Base-by-base conservation (phyloP, 805 yeast species). In the Saccharomycopsis selenospora region DNA sequence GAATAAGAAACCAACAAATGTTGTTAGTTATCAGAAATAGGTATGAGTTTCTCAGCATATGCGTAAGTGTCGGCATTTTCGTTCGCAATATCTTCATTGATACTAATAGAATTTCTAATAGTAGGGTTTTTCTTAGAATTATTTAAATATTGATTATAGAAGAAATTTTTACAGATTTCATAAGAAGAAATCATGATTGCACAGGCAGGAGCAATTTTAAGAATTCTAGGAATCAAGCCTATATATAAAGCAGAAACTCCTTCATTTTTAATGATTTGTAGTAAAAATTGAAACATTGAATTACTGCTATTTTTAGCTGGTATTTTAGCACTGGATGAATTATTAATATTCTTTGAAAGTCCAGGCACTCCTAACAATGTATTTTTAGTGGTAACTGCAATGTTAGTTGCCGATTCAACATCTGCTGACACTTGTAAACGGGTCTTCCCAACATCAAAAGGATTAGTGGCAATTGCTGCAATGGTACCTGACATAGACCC, bases 181-280 rank as follows among this genome's bases (percentile, higher is more conserved):
- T 93, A 93, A 36, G 93, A 83, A 10, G 97, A 87, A 41, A 93
- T 89, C 99, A 93, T 93, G 33, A 93, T 91, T 1, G 99, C 99
- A 73, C 99, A 93, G 13, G 96, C 82, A 8, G 99, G 98, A 0
- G 97, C 96, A 24, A 93, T 85, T 61, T 93, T 93, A 63, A 91
- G 66, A 5, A 91, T 76, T 55, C 99, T 74, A 0, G 98, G 98
- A 1, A 77, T 70, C 33, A 89, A 66, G 0, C 99, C 99, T 30
- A 86, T 85, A 60, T 84, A 93, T n/a, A 93, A 67, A 0, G 97
- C 91, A 3, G 71, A 61, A n/a, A 77, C 42, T 0, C 99, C 99
- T 64, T 93, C 99, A 18, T 67, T 73, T 56, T 64, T 71, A 47
- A 77, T 71, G 30, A 93, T 90, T 23, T 73, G 70, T 26, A 64